A percentile compares a stretch with the other conserved stretches of the same genome.
phyloP scores from a whole-genome alignment of 2,329 filamentous ascomycete genomes.

The Alternaria postmessia region DNA sequence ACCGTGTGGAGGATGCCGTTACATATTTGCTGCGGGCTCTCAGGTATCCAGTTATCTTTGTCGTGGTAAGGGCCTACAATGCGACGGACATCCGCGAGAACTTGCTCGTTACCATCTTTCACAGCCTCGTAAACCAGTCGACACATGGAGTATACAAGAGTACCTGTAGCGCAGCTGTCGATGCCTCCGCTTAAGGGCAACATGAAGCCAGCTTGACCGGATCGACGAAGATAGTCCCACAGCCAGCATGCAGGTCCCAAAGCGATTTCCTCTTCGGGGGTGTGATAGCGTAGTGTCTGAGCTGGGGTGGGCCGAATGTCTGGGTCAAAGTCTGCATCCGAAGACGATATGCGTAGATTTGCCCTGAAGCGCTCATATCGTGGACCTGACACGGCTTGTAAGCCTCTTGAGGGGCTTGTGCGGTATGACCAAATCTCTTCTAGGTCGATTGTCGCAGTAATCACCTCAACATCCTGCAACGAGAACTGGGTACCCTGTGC shows the following conservation, averaged over 20 bases:
- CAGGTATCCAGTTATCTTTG: constrained; percentile 59
- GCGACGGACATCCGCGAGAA: constrained; percentile 62
- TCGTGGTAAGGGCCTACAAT: constrained; percentile 60
- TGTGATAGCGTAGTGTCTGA: constrained; percentile 39
- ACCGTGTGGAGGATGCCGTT: constrained; percentile 65
- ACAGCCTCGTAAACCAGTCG: constrained; percentile 64
- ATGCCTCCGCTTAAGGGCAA: constrained; percentile 68
- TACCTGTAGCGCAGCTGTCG: constrained; percentile 58
- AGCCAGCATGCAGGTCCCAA: constrained; percentile 71
- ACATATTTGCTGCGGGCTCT: constrained; percentile 67
- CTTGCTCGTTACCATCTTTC: constrained; percentile 60
- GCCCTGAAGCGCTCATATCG: constrained; percentile 57
- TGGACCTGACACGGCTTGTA: constrained; percentile 64
- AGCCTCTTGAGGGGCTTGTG: constrained; percentile 62
- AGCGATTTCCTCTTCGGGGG: constrained; percentile 70
- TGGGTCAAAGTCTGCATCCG: constrained; percentile 55
- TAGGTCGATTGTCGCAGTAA: constrained; percentile 66
- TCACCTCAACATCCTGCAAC: constrained; percentile 61
- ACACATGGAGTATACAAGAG: constrained; percentile 57
- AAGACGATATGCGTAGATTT: constrained; percentile 55
- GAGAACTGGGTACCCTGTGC: constrained; percentile 73
- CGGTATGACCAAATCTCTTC: constrained; percentile 74
- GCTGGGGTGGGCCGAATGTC: constrained; percentile 56
- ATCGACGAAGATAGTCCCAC: constrained; percentile 69
- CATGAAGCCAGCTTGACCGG: constrained; percentile 60